Evolutionary conservation across 2,329 filamentous ascomycete genomes (phyloP), one percentile per base, ranked within the genome.

Genomic region (Pseudogymnoascus sp.): DNA sequence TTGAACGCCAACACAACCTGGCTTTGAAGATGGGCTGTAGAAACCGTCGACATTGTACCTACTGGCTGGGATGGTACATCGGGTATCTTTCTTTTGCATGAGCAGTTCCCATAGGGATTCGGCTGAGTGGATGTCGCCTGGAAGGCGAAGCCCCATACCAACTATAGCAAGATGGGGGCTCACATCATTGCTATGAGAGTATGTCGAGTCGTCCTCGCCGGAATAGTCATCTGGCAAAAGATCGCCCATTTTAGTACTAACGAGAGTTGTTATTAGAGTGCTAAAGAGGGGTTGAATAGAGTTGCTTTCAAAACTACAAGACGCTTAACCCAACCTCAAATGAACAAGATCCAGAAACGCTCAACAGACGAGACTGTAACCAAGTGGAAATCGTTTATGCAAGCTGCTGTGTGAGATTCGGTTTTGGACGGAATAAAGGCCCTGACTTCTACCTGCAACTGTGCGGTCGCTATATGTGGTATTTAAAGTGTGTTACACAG

Each of bases 151-250:
- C 6, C 71, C 71, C 69, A 71, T 74, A 59, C 74, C 74, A 14
- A 69, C 63, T n/a, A 75, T 71, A 14, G 74, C 74, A 61, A 76
- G 72, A 29, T n/a, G n/a, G n/a, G 74, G 73, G 44, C n/a, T 24
- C 2, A 5, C 19, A n/a, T 24, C 11, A 24, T 53, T 24, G 44
- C n/a, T 21, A 29, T 24, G 1, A 4, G 11, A 14, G 19, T 53
- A n/a, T 21, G 21, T 24, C 26, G 4, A 6, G 3, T 13, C 6
- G 14, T 24, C 21, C 44, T 53, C n/a, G 26, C 2, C 10, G 16
- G 44, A 13, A 53, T 21, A n/a, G 21, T 24, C 44, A 13, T 29
- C 11, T 29, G 6, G 3, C 13, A 37, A 4, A n/a, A 37, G 1
- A 37, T n/a, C 35, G 5, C 35, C 35, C 35, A 37, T 37, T 37